Base-by-base conservation (phyloP, 2,329 filamentous ascomycete species). In the Parastagonospora nodorum region DNA sequence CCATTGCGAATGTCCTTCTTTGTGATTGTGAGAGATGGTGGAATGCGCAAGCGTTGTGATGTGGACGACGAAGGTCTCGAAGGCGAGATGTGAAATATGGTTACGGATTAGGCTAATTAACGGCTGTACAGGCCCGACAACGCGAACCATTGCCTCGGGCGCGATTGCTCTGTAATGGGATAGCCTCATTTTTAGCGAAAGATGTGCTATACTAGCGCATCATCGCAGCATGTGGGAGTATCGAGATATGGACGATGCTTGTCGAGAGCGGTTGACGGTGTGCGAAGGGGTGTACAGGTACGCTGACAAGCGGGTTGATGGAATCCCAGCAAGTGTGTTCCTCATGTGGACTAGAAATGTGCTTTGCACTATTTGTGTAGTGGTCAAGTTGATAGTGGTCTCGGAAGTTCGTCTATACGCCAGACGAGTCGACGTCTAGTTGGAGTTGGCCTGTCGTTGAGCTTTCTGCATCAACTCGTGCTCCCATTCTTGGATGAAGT, bases 401-500 rank as follows among this genome's bases (percentile, higher is more conserved):
- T 36, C n/a, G 14, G 11, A 36, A 16, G 9, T 36, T 36, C 1
- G n/a, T 36, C 10, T 2, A n/a, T 15, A 16, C 16, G n/a, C 33
- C 33, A n/a, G 14, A 9, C 11, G 33, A 16, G 14, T 9, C 14
- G 11, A 16, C 9, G 14, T 36, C n/a, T n/a, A 8, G 33, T 14
- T 36, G 33, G n/a, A 36, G 33, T 36, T 36, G 19, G 19, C 19
- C 19, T 24, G 19, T 24, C 19, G 19, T 36, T 10, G 32, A 11
- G 33, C 1, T 24, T 39, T 45, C 12, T 58, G 55, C 32, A 45
- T 63, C 44, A 71, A 16, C 16, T 68, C 56, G 1, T 49, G 58
- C 33, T 72, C 63, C 70, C 70, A 73, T 9, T 54, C 66, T 16
- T 53, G 38, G 8, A 70, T 64, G 30, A 68, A 70, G n/a, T 42